phyloP scores from a whole-genome alignment of 106 monocot genomes.

The Narthecium ossifragum region DNA sequence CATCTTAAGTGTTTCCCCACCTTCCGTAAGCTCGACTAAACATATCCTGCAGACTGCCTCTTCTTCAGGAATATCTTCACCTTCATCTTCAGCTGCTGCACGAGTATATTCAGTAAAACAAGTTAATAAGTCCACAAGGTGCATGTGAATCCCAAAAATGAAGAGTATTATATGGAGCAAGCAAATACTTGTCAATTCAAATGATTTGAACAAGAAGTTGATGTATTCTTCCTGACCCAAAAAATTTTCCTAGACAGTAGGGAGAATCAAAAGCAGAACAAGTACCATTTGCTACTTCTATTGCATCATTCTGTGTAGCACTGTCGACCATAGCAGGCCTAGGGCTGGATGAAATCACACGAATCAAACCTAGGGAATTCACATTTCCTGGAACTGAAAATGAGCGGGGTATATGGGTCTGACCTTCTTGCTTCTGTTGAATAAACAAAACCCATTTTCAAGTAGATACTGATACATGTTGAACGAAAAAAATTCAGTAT shows the following conservation, averaged over 20 bases:
- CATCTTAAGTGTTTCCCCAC: conserved; percentile 93
- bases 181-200: neutral
- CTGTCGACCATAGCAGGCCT: conserved; percentile 34
- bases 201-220: too few relatives aligned
- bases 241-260: neutral
- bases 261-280: neutral
- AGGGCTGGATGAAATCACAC: conserved; percentile 67
- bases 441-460: neutral
- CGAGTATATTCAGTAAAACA: too few relatives aligned
- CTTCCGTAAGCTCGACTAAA: conserved; percentile 79
- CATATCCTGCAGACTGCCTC: conserved; percentile 98
- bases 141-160: neutral
- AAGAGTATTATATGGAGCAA: neutral
- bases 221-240: too few relatives aligned
- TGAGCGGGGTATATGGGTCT: conserved; percentile 65
- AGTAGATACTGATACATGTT: too few relatives aligned
- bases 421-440: conserved; percentile 45
- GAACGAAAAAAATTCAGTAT: too few relatives aligned
- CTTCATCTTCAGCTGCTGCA: conserved; percentile 55
- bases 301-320: conserved; percentile 20
- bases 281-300: conserved; percentile 48
- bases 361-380: conserved; percentile 47
- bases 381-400: conserved; percentile 73
- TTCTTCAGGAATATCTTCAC: conserved; percentile 91
- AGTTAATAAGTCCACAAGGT: too few relatives aligned